Base-by-base conservation (phyloP, 345 rosid genomes). In the Melastoma malabathricum region DNA sequence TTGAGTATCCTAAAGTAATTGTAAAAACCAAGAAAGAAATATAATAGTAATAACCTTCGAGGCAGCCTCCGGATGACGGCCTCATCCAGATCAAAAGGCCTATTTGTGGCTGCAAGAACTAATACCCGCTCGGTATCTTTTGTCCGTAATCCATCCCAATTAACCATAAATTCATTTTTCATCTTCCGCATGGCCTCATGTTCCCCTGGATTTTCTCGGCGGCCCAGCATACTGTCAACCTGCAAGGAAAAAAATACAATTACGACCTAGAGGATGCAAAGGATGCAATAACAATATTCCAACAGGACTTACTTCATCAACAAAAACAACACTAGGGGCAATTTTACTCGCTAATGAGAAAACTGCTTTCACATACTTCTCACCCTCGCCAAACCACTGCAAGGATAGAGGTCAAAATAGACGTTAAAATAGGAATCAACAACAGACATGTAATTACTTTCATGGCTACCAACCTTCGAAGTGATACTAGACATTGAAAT, bases 351-450 rank as follows among this genome's bases (percentile, higher is more conserved):
- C 96, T 27, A 90, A 68, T 2, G 95, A 82, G 66, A 87, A 90
- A 18, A 87, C 86, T 15, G 96, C 94, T 78, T 90, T 84, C 44
- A 82, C 92, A 62, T 78, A 82, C 72, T 84, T 90, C 67, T 90
- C 98, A 50, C 81, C 93, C 74, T 90, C 96, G 15, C 98, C 96
- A 79, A 90, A 82, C 96, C 87, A 80, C 98, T 90, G 87, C 71
- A 62, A 49, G 15, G 54, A 48, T n/a, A 50, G 65, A 25, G 54
- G 34, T 14, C 19, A 45, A n/a, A 47, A 44, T 17, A 16, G 6
- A 18, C 3, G 3, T 10, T 43, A 44, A 9, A 44, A n/a, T 6
- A 12, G 41, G 2, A 34, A 2, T 6, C 2, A 34, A 6, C 1
- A 8, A 34, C 12, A 12, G 41, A 16, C 43, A 34, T 34, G 17